Evolutionary conservation across 352 stramenopile genomes (phyloP).

Genomic region (Globisporangium cederbergense): DNA sequence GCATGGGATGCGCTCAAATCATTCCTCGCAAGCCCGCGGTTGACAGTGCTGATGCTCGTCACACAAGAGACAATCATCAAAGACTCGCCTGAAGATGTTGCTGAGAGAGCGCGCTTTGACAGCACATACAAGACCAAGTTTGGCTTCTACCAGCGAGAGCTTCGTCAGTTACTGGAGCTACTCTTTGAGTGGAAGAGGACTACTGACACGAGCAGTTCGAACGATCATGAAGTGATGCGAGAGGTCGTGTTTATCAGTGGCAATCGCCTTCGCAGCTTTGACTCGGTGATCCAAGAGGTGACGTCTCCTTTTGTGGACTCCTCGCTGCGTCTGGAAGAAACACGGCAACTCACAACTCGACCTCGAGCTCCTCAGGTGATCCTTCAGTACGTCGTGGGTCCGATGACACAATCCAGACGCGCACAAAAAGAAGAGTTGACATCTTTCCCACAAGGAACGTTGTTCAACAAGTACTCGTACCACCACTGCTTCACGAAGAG

Average conservation of each 20-base stretch:
- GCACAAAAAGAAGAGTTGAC: background rate
- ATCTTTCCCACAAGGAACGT: slow-evolving; percentile 24
- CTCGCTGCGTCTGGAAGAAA: background rate
- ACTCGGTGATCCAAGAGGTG: slow-evolving; percentile 35
- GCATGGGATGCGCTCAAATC: slow-evolving; percentile 30
- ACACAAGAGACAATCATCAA: slow-evolving; percentile 34
- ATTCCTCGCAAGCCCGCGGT: slow-evolving; percentile 32
- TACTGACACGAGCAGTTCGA: slow-evolving; percentile 1
- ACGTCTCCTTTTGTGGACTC: slow-evolving; percentile 2
- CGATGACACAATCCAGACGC: slow-evolving; percentile 2
- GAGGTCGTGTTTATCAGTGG: slow-evolving; percentile 38
- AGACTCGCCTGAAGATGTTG: slow-evolving; percentile 43
- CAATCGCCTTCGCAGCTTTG: slow-evolving; percentile 28
- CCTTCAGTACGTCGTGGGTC: slow-evolving; percentile 29
- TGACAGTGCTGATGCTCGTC: slow-evolving; percentile 38
- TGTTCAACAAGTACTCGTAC: slow-evolving; percentile 33
- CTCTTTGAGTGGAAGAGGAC: slow-evolving; percentile 41
- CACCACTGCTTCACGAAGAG: slow-evolving; percentile 23
- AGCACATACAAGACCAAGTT: slow-evolving; percentile 30
- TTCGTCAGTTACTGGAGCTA: slow-evolving; percentile 29
- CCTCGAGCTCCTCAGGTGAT: slow-evolving; percentile 14
- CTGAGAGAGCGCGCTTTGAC: slow-evolving; percentile 42
- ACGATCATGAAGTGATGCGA: background rate
- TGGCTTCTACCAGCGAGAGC: slow-evolving; percentile 39
- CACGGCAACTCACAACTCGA: background rate